Evolutionary conservation across 139 green algal species (phyloP).

Genomic region (Spirogloea muscicola): DNA sequence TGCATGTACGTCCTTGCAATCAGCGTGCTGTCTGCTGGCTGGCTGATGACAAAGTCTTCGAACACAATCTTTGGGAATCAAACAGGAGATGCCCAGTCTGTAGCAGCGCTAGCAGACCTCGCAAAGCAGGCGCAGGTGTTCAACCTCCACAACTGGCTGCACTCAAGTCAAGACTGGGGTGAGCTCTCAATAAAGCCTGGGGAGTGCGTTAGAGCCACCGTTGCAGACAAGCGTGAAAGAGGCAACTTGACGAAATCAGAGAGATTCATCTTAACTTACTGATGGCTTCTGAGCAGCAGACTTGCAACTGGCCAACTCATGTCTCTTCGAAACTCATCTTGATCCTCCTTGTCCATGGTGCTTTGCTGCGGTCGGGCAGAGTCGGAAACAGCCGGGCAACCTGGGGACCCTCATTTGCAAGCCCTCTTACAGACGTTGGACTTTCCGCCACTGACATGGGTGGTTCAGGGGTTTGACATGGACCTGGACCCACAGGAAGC

Average conservation of each 20-base stretch:
- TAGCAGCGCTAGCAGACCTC: conserved; percentile 6
- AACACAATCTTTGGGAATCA: neutral
- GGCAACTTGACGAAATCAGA: neutral
- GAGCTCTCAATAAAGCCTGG: neutral
- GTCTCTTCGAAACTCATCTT: neutral
- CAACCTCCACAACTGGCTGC: conserved; percentile 34
- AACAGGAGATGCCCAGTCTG: conserved; percentile 7
- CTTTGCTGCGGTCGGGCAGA: neutral
- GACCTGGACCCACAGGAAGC: neutral
- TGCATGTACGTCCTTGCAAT: neutral
- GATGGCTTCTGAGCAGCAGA: neutral
- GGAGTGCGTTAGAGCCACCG: neutral
- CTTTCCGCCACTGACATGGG: conserved; percentile 21
- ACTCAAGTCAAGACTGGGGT: neutral
- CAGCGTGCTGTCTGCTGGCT: neutral
- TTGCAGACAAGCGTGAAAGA: too few relatives aligned
- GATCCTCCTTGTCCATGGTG: neutral
- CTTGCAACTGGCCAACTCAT: neutral
- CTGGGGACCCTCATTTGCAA: neutral
- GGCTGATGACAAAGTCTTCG: neutral
- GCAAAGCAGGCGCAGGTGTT: conserved; percentile 20
- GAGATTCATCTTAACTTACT: neutral
- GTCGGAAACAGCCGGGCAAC: neutral
- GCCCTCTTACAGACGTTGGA: conserved; percentile 14
- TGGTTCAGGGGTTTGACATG: conserved; percentile 20